Evolutionary conservation across 2,329 filamentous ascomycete genomes (phyloP).

Genomic region (Colletotrichum spinosum): DNA sequence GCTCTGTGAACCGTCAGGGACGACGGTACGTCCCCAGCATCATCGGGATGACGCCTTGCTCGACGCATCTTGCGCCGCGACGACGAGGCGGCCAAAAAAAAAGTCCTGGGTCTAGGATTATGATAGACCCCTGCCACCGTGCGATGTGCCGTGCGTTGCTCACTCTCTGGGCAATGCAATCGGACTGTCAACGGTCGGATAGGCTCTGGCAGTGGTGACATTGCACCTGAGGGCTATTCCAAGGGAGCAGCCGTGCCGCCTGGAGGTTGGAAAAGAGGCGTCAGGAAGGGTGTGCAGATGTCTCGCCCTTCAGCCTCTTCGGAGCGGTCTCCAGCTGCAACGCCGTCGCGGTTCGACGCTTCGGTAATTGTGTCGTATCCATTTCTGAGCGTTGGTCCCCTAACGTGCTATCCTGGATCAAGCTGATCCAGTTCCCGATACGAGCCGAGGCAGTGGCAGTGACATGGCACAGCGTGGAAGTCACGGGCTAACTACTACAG

Average conservation of each 20-base stretch:
- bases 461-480: too few relatives aligned
- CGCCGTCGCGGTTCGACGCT: too few relatives aligned
- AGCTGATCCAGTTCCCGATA: too few relatives aligned
- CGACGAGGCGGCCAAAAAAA: conserved; percentile 11
- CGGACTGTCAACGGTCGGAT: too few relatives aligned
- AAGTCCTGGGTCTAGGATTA: conserved; percentile 35
- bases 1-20: not conserved
- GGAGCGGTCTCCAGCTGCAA: not conserved
- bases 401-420: too few relatives aligned
- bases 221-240: conserved; percentile 7
- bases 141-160: conserved; percentile 12
- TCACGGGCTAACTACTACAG: not conserved
- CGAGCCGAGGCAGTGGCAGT: too few relatives aligned
- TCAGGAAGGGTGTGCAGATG: conserved; percentile 16
- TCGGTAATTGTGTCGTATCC: too few relatives aligned
- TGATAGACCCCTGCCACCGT: conserved; percentile 20
- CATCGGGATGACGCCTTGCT: conserved; percentile 22
- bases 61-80: conserved; percentile 16
- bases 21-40: conserved; percentile 5
- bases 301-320: conserved; percentile 15
- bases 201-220: conserved; percentile 9
- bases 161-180: too few relatives aligned
- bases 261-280: conserved; percentile 1
- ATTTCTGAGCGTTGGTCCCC: too few relatives aligned
- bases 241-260: conserved; percentile 13